These are phyloP conservation scores for Saccharomyces cerevisiae DNA, from an alignment of 805 yeast species.

Conservation along the genomic window DNA sequence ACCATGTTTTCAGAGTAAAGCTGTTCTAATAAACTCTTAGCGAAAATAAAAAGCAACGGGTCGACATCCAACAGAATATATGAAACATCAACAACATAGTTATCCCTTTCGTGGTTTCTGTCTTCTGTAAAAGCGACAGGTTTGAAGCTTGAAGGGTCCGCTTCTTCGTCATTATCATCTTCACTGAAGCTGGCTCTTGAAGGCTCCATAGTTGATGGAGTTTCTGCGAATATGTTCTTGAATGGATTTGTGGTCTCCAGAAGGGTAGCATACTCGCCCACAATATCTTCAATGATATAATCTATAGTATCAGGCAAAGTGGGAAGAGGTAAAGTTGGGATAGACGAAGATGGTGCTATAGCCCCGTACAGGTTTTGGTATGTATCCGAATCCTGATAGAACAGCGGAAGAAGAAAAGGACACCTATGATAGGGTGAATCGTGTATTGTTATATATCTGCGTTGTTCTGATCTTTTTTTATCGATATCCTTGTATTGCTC, in stretches of 20 bases:
- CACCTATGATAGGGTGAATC: conserved; percentile 81
- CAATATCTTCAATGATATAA: conserved; percentile 31
- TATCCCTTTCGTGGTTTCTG: conserved; percentile 6
- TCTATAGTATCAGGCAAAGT: conserved; percentile 42
- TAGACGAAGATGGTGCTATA: conserved; percentile 50
- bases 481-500: conserved; percentile 41
- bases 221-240: not conserved
- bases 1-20: conserved; percentile 36
- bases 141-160: not conserved
- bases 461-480: conserved; percentile 44
- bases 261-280: conserved; percentile 17
- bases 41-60: conserved; percentile 30
- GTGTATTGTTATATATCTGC: conserved; percentile 53
- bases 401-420: conserved; percentile 57
- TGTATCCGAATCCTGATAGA: conserved; percentile 34
- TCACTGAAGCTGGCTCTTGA: not conserved
- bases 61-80: conserved; percentile 36
- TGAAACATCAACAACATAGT: conserved; percentile 35
- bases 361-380: conserved; percentile 46
- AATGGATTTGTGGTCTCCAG: not conserved
- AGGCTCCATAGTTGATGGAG: not conserved
- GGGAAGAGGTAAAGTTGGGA: conserved; percentile 60
- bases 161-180: not conserved
- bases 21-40: conserved; percentile 33
- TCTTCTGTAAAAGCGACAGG: not conserved